Conservation (phyloP, 306 rosid species). For the Quercus variabilis region DNA sequence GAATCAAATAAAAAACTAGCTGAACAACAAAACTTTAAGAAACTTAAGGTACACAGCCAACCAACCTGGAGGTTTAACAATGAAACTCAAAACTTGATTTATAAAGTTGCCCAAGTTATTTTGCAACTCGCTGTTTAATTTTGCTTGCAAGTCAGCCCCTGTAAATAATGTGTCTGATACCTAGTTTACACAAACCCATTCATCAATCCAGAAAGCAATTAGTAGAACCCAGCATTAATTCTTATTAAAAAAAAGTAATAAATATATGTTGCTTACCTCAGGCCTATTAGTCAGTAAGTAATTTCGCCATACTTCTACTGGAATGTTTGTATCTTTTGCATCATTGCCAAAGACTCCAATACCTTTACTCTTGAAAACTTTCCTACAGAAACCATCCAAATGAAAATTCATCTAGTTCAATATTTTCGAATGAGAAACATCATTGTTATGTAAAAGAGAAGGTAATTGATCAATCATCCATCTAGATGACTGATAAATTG, state of each 20-base stretch:
- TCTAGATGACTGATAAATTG: not conserved
- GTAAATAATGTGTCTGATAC: conserved; percentile 90
- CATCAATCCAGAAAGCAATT: not conserved
- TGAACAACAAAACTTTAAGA: not conserved
- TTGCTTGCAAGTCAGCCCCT: conserved; percentile 94
- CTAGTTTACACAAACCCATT: conserved; percentile 33
- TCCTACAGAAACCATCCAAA: conserved; percentile 38
- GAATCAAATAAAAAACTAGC: not conserved
- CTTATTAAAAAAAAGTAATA: not conserved
- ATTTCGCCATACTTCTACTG: conserved; percentile 98
- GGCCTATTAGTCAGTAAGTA: conserved; percentile 93
- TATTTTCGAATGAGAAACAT: conserved; percentile 10
- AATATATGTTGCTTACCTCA: conserved; percentile 51
- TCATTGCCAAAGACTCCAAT: conserved; percentile 93
- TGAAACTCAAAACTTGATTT: conserved; percentile 86
- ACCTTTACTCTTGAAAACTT: conserved; percentile 98
- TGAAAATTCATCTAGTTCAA: conserved; percentile 3
- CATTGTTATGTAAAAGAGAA: not conserved
- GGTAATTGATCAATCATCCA: conserved; percentile 10
- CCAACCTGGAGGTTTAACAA: conserved; percentile 97
- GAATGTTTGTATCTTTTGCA: conserved; percentile 87
- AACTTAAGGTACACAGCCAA: not conserved
- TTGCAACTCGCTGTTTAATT: conserved; percentile 80
- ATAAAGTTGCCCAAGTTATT: conserved; percentile 91
- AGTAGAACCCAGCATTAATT: not conserved